These are phyloP conservation scores for Xylaria sp. DNA, from an alignment of 2,329 filamentous ascomycete genomes.

Conservation along the genomic window DNA sequence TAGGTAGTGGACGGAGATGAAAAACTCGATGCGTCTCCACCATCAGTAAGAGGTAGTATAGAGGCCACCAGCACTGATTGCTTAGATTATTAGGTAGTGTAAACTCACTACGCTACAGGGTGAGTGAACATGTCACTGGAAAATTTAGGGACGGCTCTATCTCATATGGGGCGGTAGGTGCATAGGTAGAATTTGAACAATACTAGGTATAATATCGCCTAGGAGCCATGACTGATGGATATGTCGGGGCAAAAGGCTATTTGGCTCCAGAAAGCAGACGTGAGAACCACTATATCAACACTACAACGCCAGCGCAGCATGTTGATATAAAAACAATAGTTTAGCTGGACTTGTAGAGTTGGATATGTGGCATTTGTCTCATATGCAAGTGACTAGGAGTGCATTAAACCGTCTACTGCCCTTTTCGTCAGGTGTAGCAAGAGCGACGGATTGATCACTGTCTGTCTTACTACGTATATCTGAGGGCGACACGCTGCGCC, in stretches of 20 bases:
- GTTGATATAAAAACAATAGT: constrained; percentile 4
- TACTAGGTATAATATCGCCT: background rate
- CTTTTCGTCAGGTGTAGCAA: background rate
- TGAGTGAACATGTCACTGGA: constrained; percentile 8
- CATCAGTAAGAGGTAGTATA: background rate
- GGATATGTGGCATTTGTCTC: background rate
- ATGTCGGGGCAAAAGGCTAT: constrained; percentile 12
- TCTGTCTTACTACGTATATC: constrained; percentile 31
- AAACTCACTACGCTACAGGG: background rate
- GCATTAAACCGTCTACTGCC: background rate
- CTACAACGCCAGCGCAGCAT: background rate
- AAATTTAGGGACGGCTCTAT: constrained; percentile 21
- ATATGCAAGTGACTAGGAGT: background rate
- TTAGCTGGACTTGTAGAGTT: background rate
- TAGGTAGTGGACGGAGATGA: background rate
- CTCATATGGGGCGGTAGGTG: background rate
- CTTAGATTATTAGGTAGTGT: background rate
- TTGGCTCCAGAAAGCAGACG: background rate
- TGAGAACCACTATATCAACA: constrained; percentile 2
- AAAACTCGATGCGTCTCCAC: constrained; percentile 3
- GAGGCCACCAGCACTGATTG: background rate
- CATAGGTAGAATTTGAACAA: background rate
- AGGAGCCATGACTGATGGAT: background rate
- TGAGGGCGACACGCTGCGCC: constrained; percentile 23
- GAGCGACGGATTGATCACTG: constrained; percentile 28